Evolutionary conservation across 345 rosid species (phyloP), one percentile per base, ranked within the genome.

Genomic region (Pistacia integerrima): DNA sequence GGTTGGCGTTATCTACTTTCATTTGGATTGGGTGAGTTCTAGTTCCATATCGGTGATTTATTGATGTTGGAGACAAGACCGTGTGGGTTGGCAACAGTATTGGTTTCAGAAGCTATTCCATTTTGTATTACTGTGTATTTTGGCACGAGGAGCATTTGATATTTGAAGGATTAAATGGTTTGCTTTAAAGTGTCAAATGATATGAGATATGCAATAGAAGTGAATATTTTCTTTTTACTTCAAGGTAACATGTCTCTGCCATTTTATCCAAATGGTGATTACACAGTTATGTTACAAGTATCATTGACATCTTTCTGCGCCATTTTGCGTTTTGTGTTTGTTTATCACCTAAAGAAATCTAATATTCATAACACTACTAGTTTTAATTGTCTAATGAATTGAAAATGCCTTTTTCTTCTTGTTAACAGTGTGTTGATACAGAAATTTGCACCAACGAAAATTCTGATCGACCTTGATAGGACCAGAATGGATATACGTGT

Each of bases 191-290:
- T 30, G 13, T 22, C 33, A 59, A 22, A 28, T 61, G 8, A 11
- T 33, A 60, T 25, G 16, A 2, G 5, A 10, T 35, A 20, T 11
- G 64, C 36, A 60, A 13, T 28, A 28, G 64, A 60, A 60, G 64
- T 36, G 36, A 25, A 60, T 28, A 25, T 60, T 65, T 41, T 28
- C 69, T 20, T 41, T 41, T n/a, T 38, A 8, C 44, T 38, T 38
- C 30, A 41, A 38, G 54, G 69, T 65, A 41, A 65, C 33, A 65
- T 65, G 41, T 65, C 69, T n/a, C 17, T 65, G 16, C 33, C 30
- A 44, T 65, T 65, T 12, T 41, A 28, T 11, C 65, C 14, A 17
- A 11, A 61, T 61, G 13, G 0, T 41, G 46, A 11, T 38, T 1
- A 46, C 4, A 0, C 18, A 10, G 11, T 9, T 2, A 38, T 3